Evolutionary conservation across 2,329 filamentous ascomycete species (phyloP), one percentile per base, ranked within the genome.

Genomic region (Arthroderma sp.): DNA sequence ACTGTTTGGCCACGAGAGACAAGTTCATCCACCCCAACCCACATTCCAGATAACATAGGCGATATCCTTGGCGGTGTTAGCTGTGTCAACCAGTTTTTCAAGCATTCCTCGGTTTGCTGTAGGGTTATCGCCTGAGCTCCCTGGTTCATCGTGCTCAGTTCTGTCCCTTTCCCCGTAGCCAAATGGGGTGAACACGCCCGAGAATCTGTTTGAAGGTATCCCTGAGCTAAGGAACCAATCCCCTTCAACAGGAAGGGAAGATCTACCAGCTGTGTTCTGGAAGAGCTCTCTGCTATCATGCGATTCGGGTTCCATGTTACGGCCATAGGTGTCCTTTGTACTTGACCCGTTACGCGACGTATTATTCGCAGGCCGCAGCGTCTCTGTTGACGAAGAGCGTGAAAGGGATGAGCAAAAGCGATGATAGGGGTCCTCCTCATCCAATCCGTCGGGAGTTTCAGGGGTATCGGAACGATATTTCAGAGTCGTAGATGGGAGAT

Each of bases 401-500:
- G 34, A 45, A 6, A 47, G 40, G 11, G 38, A 11, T 34, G 37
- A 27, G 30, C 29, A 36, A 15, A 37, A 27, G 7, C 34, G 38
- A 10, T 11, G 37, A 31, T n/a, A 5, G 9, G 38, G 38, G 10
- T 38, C 34, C 32, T 41, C 36, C 4, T 29, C 28, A 28, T 49
- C 43, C 10, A 36, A 32, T 28, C 44, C 44, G 5, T 22, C 15
- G 15, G 15, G 15, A 22, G 40, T 43, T 28, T 47, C 44, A 42
- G 54, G 53, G 41, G 42, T 38, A 40, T 50, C 50, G 6, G 40
- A 42, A 29, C 42, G 43, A 54, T 85, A 89, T 57, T 95, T 95
- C 40, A 91, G 71, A 0, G 83, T 94, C 1, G 88, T 94, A 0
- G 85, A 84, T 3, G 86, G 87, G 6, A 94, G 70, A 64, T 83